Conservation (phyloP, 225 moss, liverwort and hornwort genomes). For the Bryoerythrophyllum caledonicum region DNA sequence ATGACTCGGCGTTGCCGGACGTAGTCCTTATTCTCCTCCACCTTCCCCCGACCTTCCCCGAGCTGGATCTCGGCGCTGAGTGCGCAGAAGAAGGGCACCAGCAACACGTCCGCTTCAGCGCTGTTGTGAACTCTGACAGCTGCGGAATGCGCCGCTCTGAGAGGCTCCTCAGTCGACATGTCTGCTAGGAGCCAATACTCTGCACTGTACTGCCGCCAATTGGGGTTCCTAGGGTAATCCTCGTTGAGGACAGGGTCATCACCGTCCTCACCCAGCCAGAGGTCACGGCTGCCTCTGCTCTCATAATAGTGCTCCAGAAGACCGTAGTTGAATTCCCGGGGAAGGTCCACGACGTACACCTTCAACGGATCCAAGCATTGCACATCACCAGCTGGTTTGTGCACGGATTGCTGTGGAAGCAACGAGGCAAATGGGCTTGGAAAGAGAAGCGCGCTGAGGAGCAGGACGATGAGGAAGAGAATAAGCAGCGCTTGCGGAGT, state of each 20-base stretch:
- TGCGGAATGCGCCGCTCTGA: constrained; percentile 3
- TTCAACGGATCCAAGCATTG: constrained; percentile 14
- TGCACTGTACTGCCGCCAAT: constrained; percentile 32
- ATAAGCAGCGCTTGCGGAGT: background rate
- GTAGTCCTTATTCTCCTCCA: constrained; percentile 24
- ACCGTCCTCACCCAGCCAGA: constrained; percentile 19
- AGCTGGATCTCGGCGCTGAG: constrained; percentile 32
- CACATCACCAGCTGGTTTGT: background rate
- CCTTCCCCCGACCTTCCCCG: constrained; percentile 21
- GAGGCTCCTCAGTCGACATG: constrained; percentile 8
- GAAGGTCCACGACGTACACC: constrained; percentile 31
- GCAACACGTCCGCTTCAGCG: constrained; percentile 24
- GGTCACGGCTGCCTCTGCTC: background rate
- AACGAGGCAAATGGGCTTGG: background rate
- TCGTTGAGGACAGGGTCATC: background rate
- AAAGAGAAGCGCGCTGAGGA: background rate
- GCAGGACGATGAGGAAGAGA: background rate
- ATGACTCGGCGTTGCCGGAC: constrained; percentile 20
- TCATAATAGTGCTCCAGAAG: constrained; percentile 24
- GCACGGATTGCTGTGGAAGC: background rate
- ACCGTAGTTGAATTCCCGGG: constrained; percentile 28
- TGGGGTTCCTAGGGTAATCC: constrained; percentile 26
- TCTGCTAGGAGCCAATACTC: constrained; percentile 38
- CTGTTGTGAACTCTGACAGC: constrained; percentile 13
- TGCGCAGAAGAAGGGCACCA: constrained; percentile 30